Conservation (phyloP, 768 basidiomycete genomes). For the Pisolithus orientalis region DNA sequence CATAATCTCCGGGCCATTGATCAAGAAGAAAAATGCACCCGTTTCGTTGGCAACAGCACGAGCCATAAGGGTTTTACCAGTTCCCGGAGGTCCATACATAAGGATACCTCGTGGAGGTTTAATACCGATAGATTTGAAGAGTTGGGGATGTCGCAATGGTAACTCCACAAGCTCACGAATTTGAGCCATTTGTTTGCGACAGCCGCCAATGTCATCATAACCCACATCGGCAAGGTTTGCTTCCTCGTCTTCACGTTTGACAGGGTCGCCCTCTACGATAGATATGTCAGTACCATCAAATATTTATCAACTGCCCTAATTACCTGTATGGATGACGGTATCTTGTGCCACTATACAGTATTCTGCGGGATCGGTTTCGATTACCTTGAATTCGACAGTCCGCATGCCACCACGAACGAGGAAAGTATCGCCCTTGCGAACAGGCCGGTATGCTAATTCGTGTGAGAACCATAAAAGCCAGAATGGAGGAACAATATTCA, state of each 20-base stretch:
- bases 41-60: slow-evolving; percentile 99
- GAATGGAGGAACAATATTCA: neutral
- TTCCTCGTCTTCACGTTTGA: slow-evolving; percentile 99
- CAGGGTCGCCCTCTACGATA: slow-evolving; percentile 85
- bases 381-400: slow-evolving; percentile 98
- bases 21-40: slow-evolving; percentile 99
- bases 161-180: slow-evolving; percentile 99
- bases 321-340: slow-evolving; percentile 91
- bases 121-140: slow-evolving; percentile 99
- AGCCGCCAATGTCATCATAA: slow-evolving; percentile 98
- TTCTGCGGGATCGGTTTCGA: slow-evolving; percentile 96
- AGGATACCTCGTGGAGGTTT: slow-evolving; percentile 98
- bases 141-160: slow-evolving; percentile 94
- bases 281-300: slow-evolving; percentile 1
- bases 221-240: slow-evolving; percentile 94
- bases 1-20: slow-evolving; percentile 99
- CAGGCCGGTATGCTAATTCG: slow-evolving; percentile 76
- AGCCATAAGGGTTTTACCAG: slow-evolving; percentile 99
- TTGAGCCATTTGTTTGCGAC: slow-evolving; percentile 99
- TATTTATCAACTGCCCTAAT: neutral
- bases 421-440: slow-evolving; percentile 98
- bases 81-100: slow-evolving; percentile 98
- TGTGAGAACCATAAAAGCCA: neutral
- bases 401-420: slow-evolving; percentile 98
- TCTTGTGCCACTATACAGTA: slow-evolving; percentile 99